phyloP scores from a whole-genome alignment of 306 rosid genomes.

The Hylodesmum podocarpum region DNA sequence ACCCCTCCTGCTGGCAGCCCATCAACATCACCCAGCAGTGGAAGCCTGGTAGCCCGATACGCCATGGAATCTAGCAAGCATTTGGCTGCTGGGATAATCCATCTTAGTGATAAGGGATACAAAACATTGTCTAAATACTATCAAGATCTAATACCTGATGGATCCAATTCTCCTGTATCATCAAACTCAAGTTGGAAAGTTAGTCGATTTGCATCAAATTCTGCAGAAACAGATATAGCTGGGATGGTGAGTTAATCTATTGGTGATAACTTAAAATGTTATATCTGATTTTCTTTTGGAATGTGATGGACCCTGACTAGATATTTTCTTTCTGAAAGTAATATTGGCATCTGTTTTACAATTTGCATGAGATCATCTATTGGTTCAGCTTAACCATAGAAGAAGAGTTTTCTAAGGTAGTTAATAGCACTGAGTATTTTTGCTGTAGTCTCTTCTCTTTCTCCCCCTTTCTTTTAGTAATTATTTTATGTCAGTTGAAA shows the following conservation, averaged over 20 bases:
- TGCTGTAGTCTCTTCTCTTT: constrained; percentile 4
- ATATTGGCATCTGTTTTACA: constrained; percentile 41
- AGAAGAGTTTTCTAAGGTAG: constrained; percentile 48
- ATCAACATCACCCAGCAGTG: constrained; percentile 88
- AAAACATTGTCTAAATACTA: constrained; percentile 89
- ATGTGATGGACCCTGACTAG: constrained; percentile 37
- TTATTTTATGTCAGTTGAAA: constrained; percentile 15
- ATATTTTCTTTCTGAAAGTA: constrained; percentile 39
- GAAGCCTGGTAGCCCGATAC: constrained; percentile 91
- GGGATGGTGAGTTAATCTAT: constrained; percentile 81
- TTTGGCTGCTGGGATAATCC: constrained; percentile 79
- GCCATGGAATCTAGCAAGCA: constrained; percentile 99
- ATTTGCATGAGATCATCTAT: constrained; percentile 50
- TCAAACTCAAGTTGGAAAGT: constrained; percentile 82
- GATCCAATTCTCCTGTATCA: constrained; percentile 84
- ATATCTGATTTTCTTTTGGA: constrained; percentile 29
- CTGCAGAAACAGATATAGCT: constrained; percentile 69
- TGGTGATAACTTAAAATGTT: constrained; percentile 15
- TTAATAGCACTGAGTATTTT: constrained; percentile 34
- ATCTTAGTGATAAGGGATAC: constrained; percentile 91
- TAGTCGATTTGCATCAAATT: constrained; percentile 61
- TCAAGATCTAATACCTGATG: constrained; percentile 90
- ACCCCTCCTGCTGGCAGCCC: constrained; percentile 94
- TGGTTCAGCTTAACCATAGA: constrained; percentile 47
- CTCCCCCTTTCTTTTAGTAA: background rate